A percentile compares a stretch with the other conserved stretches of the same genome.
These are phyloP conservation scores for Cephalotrichum gorgonifer DNA, from an alignment of 2,329 filamentous ascomycete species.

Conservation along the genomic window DNA sequence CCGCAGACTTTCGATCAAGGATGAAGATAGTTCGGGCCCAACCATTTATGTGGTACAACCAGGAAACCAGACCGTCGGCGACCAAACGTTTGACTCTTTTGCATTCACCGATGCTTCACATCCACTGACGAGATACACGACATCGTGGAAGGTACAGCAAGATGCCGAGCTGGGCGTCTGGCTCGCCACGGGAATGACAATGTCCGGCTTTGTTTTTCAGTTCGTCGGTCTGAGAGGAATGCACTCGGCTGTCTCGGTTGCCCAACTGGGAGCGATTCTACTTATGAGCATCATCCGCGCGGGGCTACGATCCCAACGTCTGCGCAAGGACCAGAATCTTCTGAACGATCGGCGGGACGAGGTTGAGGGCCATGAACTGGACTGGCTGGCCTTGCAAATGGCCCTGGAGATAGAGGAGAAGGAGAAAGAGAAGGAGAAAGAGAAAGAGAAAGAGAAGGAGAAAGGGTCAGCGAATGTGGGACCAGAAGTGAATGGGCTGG, in stretches of 20 bases:
- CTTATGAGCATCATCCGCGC: conserved; percentile 12
- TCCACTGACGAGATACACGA: conserved; percentile 2
- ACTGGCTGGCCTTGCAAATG: conserved; percentile 13
- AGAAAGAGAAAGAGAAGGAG: too few relatives aligned
- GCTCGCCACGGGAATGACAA: too few relatives aligned
- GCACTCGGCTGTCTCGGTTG: conserved; percentile 10
- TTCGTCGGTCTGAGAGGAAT: conserved; percentile 14
- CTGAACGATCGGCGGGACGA: conserved; percentile 8
- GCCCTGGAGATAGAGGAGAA: too few relatives aligned
- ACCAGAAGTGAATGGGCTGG: too few relatives aligned
- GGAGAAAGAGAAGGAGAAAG: too few relatives aligned
- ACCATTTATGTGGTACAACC: conserved; percentile 13
- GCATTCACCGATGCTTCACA: conserved; percentile 7
- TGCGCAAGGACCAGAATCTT: conserved; percentile 8
- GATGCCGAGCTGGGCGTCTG: too few relatives aligned
- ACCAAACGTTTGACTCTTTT: conserved; percentile 15
- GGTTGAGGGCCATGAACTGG: conserved; percentile 12
- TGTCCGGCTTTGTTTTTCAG: conserved; percentile 9
- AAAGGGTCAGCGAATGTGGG: too few relatives aligned
- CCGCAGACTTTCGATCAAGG: conserved; percentile 8
- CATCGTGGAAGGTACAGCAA: too few relatives aligned
- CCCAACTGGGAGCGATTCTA: conserved; percentile 10
- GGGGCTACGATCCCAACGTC: conserved; percentile 9
- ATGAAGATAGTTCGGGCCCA: neutral
- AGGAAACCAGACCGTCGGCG: conserved; percentile 12